Base-by-base conservation (phyloP, 257 asterid species). In the Solanum piurae region DNA sequence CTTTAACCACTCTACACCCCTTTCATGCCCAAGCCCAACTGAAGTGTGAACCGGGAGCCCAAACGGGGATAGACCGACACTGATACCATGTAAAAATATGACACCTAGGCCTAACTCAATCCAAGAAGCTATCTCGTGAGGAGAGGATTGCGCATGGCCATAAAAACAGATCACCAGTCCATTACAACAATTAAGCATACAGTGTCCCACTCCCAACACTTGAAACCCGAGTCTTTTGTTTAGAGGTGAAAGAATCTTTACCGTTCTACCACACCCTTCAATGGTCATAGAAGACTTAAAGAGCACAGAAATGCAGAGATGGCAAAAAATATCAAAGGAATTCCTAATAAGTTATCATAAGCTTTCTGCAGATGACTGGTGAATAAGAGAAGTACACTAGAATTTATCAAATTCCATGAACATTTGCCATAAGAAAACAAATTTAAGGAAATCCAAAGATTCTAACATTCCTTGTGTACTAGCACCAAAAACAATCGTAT, bases 61-160 rank as follows among this genome's bases (percentile, higher is more conserved):
- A 55, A 6, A 55, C 1, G 0, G 0, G 10, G 25, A 55, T 55
- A 1, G 0, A 7, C 25, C 25, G 2, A 55, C 10, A 0, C 1
- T 55, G 64, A 20, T 55, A 55, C 64, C 4, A 55, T 55, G 25
- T 55, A 55, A 55, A 20, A 2, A 55, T 55, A 55, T 2, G 25
- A 55, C n/a, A 55, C n/a, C 64, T 55, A 18, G 10, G 64, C 25
- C 1, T 6, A 55, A 20, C 11, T 55, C 64, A 55, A 55, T 3
- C 11, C 5, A 55, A 55, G n/a, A 55, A 55, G 10, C 0, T 55
- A 55, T 55, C 64, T 55, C 11, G 0, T 55, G 62, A 18, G 10
- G 10, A 0, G 62, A 52, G 4, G 64, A 55, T 55, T 55, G 64
- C 4, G 10, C 64, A 18, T 2, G n/a, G 1, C 9, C 10, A 52